phyloP scores from a whole-genome alignment of 2,329 filamentous ascomycete genomes.

The Zymoseptoria pseudotritici region DNA sequence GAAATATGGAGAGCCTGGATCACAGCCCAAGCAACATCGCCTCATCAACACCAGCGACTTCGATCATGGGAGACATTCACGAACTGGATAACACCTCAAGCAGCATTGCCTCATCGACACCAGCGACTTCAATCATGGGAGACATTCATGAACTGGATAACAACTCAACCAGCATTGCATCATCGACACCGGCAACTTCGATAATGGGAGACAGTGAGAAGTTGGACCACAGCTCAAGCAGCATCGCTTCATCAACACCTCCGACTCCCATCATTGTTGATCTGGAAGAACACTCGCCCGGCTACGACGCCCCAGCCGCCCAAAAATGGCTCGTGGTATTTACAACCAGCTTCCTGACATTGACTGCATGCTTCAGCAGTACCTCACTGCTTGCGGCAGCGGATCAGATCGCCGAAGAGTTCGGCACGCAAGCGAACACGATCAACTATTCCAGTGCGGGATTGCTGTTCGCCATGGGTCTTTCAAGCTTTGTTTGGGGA shows the following conservation, averaged over 20 bases:
- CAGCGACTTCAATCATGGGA: no score
- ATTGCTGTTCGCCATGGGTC: slow-evolving; percentile 62
- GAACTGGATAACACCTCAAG: no score
- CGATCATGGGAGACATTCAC: neutral
- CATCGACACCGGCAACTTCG: neutral
- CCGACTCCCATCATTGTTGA: slow-evolving; percentile 4
- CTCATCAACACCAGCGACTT: slow-evolving; percentile 1
- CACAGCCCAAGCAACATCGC: neutral
- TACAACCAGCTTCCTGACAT: slow-evolving; percentile 63
- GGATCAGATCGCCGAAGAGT: slow-evolving; percentile 61
- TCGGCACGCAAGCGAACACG: slow-evolving; percentile 54
- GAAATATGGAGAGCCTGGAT: neutral
- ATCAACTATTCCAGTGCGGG: slow-evolving; percentile 66
- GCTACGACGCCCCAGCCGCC: slow-evolving; percentile 10
- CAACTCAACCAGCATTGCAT: no score
- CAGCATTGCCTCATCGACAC: no score
- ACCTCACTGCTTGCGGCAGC: slow-evolving; percentile 65
- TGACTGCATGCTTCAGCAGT: slow-evolving; percentile 64
- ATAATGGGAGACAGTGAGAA: neutral
- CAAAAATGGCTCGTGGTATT: slow-evolving; percentile 57
- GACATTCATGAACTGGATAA: no score
- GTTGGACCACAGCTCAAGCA: neutral
- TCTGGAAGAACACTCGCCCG: slow-evolving; percentile 9
- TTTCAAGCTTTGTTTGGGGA: slow-evolving; percentile 61
- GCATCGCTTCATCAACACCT: slow-evolving; percentile 3